phyloP scores from a whole-genome alignment of 192 early-diverging fungal species.

The Backusella liffmaniae region DNA sequence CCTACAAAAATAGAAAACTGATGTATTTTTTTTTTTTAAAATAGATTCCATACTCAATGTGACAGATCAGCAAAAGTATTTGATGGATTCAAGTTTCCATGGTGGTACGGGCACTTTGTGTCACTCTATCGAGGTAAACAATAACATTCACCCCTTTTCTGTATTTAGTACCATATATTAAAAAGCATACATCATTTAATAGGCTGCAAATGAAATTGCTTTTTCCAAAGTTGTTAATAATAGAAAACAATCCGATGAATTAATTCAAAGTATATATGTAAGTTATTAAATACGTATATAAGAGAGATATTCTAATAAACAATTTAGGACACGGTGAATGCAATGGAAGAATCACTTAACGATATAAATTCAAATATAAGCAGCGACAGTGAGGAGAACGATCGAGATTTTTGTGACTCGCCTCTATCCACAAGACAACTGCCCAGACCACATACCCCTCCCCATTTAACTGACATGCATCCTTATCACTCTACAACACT shows the following conservation, averaged over 20 bases:
- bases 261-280: slow-evolving; percentile 11
- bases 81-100: neutral
- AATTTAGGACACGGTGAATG: slow-evolving; percentile 5
- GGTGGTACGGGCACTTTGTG: neutral
- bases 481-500: neutral
- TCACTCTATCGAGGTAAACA: slow-evolving; percentile 6
- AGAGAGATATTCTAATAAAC: neutral
- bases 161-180: neutral
- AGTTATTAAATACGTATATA: neutral
- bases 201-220: slow-evolving; percentile 1
- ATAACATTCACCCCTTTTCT: neutral
- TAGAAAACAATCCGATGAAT: slow-evolving; percentile 4
- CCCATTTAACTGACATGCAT: neutral
- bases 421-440: neutral
- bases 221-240: neutral
- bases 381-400: neutral
- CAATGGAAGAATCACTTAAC: neutral
- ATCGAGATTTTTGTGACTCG: neutral
- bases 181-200: neutral
- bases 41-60: neutral
- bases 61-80: neutral
- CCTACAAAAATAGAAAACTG: neutral
- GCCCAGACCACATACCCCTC: neutral
- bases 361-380: neutral
- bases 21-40: neutral